Base-by-base conservation (phyloP, 257 asterid genomes). In the Gardenia jasminoides region DNA sequence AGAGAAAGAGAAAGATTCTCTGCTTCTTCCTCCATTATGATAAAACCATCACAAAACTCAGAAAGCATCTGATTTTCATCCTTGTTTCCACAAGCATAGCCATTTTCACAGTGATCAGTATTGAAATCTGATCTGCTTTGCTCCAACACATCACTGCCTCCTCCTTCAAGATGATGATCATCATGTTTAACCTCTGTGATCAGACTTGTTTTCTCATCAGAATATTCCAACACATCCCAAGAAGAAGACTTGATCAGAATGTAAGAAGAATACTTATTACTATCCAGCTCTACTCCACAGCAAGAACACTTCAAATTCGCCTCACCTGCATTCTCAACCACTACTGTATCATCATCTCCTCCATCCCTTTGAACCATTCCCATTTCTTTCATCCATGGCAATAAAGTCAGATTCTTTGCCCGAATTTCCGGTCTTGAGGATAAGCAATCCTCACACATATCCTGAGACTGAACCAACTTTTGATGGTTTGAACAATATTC, bases 381-480 rank as follows among this genome's bases (percentile, higher is more conserved):
- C 61, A 84, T 54, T 16, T 83, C 89, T 24, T 85, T 84, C 81
- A 80, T 67, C 88, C 84, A 68, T 4, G 86, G 85, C 69, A 88
- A 82, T 31, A 85, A 43, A 47, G 79, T 67, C 15, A 84, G 66
- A 81, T 80, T 80, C 78, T 80, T 83, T 1, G 82, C 89, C 31
- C 54, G 73, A 70, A 85, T 74, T 64, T 85, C 93, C 4, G 88
- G 88, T 76, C 79, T 81, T 8, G 96, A 86, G 84, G 88, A 84
- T 83, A 82, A 88, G 91, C 98, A 93, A 88, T 91, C 96, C 92
- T 84, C 92, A 61, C 99, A 94, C 96, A 88, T 85, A 46, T 82
- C 89, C 43, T 66, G 78, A 68, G 90, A 88, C 72, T 90, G 91
- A 28, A 82, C 92, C 86, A 95, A 65, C 78, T 84, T 95, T 7